phyloP scores from a whole-genome alignment of 768 basidiomycete species.

The Dacryopinax spathularia region DNA sequence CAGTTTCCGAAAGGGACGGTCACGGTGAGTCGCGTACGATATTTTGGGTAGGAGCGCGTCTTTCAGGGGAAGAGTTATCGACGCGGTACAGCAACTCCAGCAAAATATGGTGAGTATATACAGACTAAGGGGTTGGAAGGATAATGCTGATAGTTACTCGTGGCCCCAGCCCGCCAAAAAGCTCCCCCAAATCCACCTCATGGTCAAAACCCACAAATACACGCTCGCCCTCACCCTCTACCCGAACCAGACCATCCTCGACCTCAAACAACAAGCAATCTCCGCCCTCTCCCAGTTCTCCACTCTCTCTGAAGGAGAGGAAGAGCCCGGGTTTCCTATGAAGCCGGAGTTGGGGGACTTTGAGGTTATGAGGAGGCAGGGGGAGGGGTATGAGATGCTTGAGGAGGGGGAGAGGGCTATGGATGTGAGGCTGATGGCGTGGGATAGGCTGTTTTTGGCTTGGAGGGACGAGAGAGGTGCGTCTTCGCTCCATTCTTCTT shows the following conservation, averaged over 20 bases:
- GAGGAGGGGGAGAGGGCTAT: conserved; percentile 35
- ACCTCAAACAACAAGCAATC: conserved; percentile 49
- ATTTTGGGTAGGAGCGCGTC: too few relatives aligned
- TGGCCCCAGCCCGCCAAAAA: conserved; percentile 17
- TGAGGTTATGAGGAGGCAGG: conserved; percentile 38
- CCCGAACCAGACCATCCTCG: conserved; percentile 39
- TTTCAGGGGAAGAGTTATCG: too few relatives aligned
- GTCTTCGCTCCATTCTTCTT: conserved; percentile 16
- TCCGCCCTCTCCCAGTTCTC: conserved; percentile 39
- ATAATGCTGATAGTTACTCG: background rate
- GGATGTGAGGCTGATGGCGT: conserved; percentile 36
- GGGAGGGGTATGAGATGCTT: conserved; percentile 40
- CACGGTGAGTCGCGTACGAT: too few relatives aligned
- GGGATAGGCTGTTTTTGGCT: conserved; percentile 55
- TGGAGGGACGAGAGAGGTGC: conserved; percentile 52
- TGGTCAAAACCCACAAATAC: conserved; percentile 60
- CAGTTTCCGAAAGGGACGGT: too few relatives aligned
- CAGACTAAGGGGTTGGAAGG: background rate
- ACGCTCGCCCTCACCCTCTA: conserved; percentile 46
- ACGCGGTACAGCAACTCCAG: too few relatives aligned
- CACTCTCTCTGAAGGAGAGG: conserved; percentile 19
- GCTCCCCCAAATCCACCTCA: conserved; percentile 46
- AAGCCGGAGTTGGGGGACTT: conserved; percentile 51
- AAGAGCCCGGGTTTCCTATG: conserved; percentile 16
- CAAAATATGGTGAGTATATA: background rate